These are phyloP conservation scores for Plasmodium coatneyi DNA, from an alignment of 169 alveolate genomes.

Conservation along the genomic window DNA sequence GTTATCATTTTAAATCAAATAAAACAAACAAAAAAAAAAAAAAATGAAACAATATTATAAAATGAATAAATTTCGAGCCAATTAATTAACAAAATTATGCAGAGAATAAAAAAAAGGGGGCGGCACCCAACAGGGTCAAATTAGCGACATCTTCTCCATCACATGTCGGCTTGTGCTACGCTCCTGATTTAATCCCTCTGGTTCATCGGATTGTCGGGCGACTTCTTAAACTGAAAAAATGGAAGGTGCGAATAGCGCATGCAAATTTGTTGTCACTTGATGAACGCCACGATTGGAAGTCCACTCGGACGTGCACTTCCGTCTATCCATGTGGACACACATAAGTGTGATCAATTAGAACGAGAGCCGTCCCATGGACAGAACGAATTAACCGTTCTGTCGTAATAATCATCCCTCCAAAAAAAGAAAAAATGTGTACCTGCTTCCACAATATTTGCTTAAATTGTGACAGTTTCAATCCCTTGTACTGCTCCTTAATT, in stretches of 20 bases:
- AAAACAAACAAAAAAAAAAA: not conserved
- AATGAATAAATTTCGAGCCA: not conserved
- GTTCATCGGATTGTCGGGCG: conserved; percentile 68
- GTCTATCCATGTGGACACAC: not conserved
- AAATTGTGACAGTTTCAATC: conserved; percentile 83
- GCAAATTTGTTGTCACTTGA: not conserved
- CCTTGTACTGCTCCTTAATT: conserved; percentile 81
- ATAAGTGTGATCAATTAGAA: not conserved
- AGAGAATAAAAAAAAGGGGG: not conserved
- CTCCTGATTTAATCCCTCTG: conserved; percentile 33
- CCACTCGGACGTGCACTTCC: not conserved
- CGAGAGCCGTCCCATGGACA: not conserved
- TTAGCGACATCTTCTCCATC: not conserved
- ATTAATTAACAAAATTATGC: conserved; percentile 1
- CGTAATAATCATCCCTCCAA: not conserved
- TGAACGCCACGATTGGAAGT: not conserved
- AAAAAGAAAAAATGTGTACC: conserved; percentile 56
- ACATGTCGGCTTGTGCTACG: not conserved
- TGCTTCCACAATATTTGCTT: conserved; percentile 85
- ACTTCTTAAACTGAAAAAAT: conserved; percentile 47
- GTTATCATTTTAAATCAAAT: not conserved
- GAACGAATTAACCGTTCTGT: not conserved
- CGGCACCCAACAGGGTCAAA: not conserved
- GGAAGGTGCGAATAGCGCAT: not conserved
- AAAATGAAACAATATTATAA: not conserved